A percentile compares a stretch with the other conserved stretches of the same genome.
Evolutionary conservation across 805 yeast species (phyloP).

Genomic region (Wickerhamiella cacticola): DNA sequence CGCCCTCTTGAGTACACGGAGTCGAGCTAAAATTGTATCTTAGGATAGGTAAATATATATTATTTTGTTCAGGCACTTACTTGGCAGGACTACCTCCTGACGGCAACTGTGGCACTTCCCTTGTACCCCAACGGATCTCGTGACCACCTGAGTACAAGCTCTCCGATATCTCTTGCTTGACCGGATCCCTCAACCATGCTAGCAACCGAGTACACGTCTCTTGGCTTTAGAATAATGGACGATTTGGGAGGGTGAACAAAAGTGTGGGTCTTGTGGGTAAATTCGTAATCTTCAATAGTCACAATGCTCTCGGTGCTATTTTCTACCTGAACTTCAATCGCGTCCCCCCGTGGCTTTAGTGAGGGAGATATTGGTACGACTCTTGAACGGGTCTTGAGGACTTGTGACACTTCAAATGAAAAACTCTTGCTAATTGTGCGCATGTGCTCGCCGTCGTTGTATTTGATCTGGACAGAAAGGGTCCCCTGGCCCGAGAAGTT

Average conservation of each 20-base stretch:
- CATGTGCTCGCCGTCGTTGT: conserved; percentile 16
- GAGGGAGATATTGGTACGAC: conserved; percentile 12
- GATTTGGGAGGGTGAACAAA: conserved; percentile 11
- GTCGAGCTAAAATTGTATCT: not conserved
- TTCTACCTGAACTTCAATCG: conserved; percentile 29
- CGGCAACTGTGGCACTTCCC: conserved; percentile 25
- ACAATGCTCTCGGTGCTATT: conserved; percentile 25
- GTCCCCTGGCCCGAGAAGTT: conserved; percentile 24
- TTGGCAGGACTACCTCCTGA: not conserved
- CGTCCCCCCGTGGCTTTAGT: conserved; percentile 11
- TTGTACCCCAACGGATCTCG: conserved; percentile 30
- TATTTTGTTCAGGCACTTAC: not conserved
- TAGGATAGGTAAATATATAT: not conserved
- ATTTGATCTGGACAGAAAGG: conserved; percentile 21
- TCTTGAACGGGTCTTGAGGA: conserved; percentile 26
- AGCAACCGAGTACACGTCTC: conserved; percentile 23
- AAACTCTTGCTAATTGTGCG: conserved; percentile 22
- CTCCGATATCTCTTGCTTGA: conserved; percentile 17
- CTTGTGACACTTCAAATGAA: conserved; percentile 26
- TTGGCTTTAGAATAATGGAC: conserved; percentile 22
- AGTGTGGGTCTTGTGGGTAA: conserved; percentile 23
- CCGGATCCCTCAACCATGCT: conserved; percentile 19
- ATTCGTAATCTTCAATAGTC: conserved; percentile 24
- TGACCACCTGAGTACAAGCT: conserved; percentile 27
- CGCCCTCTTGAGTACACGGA: not conserved